Conservation (phyloP, 2,329 filamentous ascomycete species). For the Penicillium oxalicum region DNA sequence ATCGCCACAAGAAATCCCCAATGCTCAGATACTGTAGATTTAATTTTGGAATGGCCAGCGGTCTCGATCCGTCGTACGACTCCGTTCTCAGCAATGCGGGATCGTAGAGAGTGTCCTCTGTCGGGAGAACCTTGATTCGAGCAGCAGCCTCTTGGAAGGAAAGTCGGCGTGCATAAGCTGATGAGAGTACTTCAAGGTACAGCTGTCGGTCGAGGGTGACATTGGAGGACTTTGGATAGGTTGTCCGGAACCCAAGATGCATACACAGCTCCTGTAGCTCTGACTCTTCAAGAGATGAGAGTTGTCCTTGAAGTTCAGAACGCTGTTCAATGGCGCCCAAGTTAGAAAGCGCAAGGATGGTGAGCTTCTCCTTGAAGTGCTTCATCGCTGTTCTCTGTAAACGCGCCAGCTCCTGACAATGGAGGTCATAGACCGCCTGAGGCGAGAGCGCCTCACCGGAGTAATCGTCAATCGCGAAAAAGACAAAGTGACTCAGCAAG, state of each 20-base stretch:
- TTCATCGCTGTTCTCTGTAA: conserved; percentile 74
- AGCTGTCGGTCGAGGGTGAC: conserved; percentile 54
- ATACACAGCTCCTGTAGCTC: conserved; percentile 66
- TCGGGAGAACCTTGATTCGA: conserved; percentile 71
- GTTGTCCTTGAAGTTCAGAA: conserved; percentile 68
- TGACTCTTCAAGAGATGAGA: conserved; percentile 65
- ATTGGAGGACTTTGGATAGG: conserved; percentile 68
- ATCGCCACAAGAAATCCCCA: conserved; percentile 94
- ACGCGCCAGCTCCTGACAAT: conserved; percentile 69
- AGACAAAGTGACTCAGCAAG: conserved; percentile 78
- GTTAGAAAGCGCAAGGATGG: conserved; percentile 86
- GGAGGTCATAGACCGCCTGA: conserved; percentile 69
- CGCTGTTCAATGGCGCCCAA: conserved; percentile 80
- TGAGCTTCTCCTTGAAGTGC: conserved; percentile 82
- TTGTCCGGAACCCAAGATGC: conserved; percentile 69
- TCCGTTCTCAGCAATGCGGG: conserved; percentile 72
- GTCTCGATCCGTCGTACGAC: conserved; percentile 76
- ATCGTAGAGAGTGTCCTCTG: conserved; percentile 74
- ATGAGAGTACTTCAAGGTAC: conserved; percentile 62
- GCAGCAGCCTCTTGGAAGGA: conserved; percentile 76
- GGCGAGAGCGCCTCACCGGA: conserved; percentile 69
- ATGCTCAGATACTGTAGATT: conserved; percentile 94
- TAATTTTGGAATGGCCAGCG: conserved; percentile 85
- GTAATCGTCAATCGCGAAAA: conserved; percentile 88
- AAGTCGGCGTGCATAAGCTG: conserved; percentile 67